A percentile compares a stretch with the other conserved stretches of the same genome.
phyloP scores from a whole-genome alignment of 257 asterid species.

The Solanum lycopersicoides region DNA sequence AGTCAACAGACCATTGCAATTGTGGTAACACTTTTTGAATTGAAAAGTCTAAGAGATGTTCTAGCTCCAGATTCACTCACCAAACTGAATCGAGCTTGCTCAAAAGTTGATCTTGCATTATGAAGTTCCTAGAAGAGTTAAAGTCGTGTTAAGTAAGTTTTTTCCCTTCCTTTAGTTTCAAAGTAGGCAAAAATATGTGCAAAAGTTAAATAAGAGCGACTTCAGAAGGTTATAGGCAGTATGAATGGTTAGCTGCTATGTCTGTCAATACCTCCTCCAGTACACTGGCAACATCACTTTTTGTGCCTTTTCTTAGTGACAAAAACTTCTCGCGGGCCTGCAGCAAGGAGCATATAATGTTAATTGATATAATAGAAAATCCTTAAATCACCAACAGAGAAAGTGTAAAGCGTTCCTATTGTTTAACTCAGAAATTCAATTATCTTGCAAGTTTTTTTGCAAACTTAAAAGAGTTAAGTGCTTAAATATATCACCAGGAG shows the following conservation, averaged over 20 bases:
- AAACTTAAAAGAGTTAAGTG: neutral
- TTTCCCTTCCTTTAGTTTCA: neutral
- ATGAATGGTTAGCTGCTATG: neutral
- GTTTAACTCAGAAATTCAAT: neutral
- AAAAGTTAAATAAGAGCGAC: neutral
- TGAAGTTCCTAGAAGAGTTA: constrained; percentile 70
- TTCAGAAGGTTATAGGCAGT: neutral
- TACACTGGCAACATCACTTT: constrained; percentile 64
- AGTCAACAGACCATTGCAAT: neutral
- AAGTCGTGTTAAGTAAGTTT: neutral
- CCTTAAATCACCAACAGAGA: neutral
- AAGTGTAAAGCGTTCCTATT: neutral
- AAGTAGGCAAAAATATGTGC: neutral
- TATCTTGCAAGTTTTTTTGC: neutral
- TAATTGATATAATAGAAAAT: neutral
- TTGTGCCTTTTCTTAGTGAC: constrained; percentile 90
- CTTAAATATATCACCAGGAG: neutral
- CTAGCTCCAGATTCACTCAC: constrained; percentile 24
- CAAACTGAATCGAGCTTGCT: constrained; percentile 94
- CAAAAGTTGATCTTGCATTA: constrained; percentile 84
- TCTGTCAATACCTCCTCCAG: constrained; percentile 72
- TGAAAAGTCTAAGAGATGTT: neutral
- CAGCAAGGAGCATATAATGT: constrained; percentile 2
- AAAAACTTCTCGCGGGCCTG: constrained; percentile 97
- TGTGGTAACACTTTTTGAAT: neutral